Conservation (phyloP, 1,284 basidiomycete genomes). For the Sporisorium scitamineum region DNA sequence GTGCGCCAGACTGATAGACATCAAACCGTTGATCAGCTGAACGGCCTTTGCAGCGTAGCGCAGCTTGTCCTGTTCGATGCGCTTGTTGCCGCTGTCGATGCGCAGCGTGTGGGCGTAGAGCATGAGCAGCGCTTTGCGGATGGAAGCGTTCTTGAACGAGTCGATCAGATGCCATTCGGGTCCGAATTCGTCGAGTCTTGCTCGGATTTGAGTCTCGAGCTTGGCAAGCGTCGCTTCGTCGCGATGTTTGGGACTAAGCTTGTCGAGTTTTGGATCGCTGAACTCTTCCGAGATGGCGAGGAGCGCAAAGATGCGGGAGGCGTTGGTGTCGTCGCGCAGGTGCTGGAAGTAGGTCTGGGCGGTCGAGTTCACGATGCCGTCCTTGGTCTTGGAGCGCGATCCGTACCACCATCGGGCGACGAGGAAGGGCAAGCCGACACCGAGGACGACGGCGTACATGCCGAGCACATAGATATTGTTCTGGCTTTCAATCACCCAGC, state of each 20-base stretch:
- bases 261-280: constrained; percentile 72
- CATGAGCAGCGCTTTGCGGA: constrained; percentile 71
- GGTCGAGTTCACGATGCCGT: constrained; percentile 85
- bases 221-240: constrained; percentile 65
- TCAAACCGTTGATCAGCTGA: constrained; percentile 80
- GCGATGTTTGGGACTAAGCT: constrained; percentile 43
- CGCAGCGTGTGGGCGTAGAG: constrained; percentile 89
- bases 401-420: constrained; percentile 96
- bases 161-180: constrained; percentile 52
- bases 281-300: constrained; percentile 82
- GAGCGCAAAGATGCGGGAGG: constrained; percentile 80
- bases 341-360: constrained; percentile 91
- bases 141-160: constrained; percentile 53
- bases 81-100: constrained; percentile 48
- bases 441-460: constrained; percentile 87
- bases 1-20: constrained; percentile 85
- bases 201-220: constrained; percentile 72
- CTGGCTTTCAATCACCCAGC: constrained; percentile 91
- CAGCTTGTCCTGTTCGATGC: constrained; percentile 49
- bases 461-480: constrained; percentile 93
- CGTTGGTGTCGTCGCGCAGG: constrained; percentile 82
- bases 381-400: constrained; percentile 88
- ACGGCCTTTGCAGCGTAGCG: constrained; percentile 56
- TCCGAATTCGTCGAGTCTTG: constrained; percentile 26
- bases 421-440: constrained; percentile 85